A percentile compares a stretch with the other conserved stretches of the same genome.
Evolutionary conservation across 257 asterid genomes (phyloP).

Genomic region (Gardenia jasminoides): DNA sequence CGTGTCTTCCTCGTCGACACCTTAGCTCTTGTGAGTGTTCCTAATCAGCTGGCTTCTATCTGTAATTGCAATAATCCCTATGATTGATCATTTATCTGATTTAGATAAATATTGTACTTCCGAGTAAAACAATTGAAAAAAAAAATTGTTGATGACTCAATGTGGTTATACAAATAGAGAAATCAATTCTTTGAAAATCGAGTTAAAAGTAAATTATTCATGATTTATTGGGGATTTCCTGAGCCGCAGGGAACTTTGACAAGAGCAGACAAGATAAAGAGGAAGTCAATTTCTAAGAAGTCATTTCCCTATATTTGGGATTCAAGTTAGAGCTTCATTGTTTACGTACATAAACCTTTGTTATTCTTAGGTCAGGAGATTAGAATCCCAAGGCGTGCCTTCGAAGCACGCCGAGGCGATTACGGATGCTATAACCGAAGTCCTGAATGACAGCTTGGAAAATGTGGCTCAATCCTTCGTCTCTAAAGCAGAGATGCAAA

Average conservation of each 20-base stretch:
- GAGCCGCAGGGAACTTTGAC: no score
- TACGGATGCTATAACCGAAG: conserved; percentile 67
- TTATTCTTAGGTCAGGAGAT: conserved; percentile 66
- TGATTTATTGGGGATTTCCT: no score
- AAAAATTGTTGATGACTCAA: no score
- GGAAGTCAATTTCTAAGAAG: no score
- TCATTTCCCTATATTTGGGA: no score
- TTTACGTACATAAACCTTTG: no score
- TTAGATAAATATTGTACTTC: neutral
- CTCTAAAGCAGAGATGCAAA: conserved; percentile 77
- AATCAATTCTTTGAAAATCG: no score
- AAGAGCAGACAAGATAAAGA: no score
- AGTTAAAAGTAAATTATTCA: no score
- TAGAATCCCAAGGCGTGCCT: conserved; percentile 82
- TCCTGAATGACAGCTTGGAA: conserved; percentile 70
- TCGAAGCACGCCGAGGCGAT: conserved; percentile 88
- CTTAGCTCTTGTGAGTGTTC: conserved; percentile 65
- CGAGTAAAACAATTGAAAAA: no score
- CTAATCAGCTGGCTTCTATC: neutral
- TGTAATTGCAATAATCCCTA: neutral
- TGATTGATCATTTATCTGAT: neutral
- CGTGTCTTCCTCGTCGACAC: conserved; percentile 87
- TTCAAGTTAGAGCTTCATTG: no score
- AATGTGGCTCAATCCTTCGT: conserved; percentile 72
- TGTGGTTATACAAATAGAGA: no score